Base-by-base conservation (phyloP, 345 rosid genomes). In the Sonneratia caseolaris region DNA sequence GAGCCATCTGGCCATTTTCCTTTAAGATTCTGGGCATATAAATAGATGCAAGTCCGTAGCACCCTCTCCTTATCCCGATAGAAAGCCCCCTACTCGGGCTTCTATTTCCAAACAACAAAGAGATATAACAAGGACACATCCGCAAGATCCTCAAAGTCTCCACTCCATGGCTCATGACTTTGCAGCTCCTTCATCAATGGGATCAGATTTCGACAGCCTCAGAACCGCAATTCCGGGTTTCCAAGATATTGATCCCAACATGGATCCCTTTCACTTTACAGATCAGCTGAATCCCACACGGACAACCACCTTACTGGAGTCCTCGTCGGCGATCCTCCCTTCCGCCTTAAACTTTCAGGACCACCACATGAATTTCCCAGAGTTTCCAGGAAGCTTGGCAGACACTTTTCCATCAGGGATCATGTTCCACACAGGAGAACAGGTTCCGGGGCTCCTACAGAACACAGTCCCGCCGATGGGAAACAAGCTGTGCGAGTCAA, bases 131-230 rank as follows among this genome's bases (percentile, higher is more conserved):
- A 12, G 13, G 18, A 13, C 19, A 27, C 66, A 35, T 62, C 3
- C 12, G 38, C 18, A 62, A 62, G 66, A 55, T 68, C 61, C 69
- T 36, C 57, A 68, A 22, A 68, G 7, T 37, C 48, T 67, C 69
- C 37, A 7, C 36, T 55, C 76, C 56, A 73, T 73, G 75, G 75
- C 75, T 22, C 61, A 73, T 62, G 66, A 62, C 38, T 62, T 27
- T 18, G 3, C 66, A 53, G 16, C 18, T n/a, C n/a, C 59, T 1
- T 8, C 59, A 21, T 55, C 59, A 16, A 47, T 74, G 43, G 70
- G 62, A 19, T n/a, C 78, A 21, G 55, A 66, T 24, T 53, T 76
- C 56, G 71, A 76, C 42, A 38, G 19, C 74, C 71, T 76, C 45
- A 40, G 47, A 40, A 55, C 74, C 15, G 42, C 70, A 14, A 27